Conservation (phyloP, 768 basidiomycete species). For the Suillus subaureus region DNA sequence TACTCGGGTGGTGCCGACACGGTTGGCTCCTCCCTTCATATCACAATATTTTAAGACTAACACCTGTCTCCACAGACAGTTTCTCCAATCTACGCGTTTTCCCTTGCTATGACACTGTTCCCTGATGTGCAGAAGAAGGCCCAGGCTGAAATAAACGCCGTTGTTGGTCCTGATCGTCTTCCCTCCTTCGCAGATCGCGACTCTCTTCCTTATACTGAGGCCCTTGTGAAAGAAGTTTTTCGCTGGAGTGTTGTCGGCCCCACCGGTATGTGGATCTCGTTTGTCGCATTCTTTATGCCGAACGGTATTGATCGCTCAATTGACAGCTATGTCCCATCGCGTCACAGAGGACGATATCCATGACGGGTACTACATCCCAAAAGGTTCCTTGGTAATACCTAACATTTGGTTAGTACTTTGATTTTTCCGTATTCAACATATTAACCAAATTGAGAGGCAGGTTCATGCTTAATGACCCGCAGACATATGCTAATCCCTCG, state of each 20-base stretch:
- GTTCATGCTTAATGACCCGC: conserved; percentile 34
- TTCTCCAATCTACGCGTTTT: conserved; percentile 60
- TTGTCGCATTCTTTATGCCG: conserved; percentile 47
- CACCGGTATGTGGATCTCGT: conserved; percentile 40
- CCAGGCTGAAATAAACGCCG: conserved; percentile 61
- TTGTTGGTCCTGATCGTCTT: conserved; percentile 60
- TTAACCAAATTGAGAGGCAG: conserved; percentile 15
- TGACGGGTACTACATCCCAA: conserved; percentile 62
- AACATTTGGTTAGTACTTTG: conserved; percentile 21
- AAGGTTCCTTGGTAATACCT: conserved; percentile 35
- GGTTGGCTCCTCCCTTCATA: conserved; percentile 22
- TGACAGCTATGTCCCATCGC: conserved; percentile 45
- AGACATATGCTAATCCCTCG: conserved; percentile 53
- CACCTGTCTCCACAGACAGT: conserved; percentile 49
- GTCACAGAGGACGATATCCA: conserved; percentile 61
- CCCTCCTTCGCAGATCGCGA: conserved; percentile 62
- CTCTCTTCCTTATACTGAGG: conserved; percentile 60
- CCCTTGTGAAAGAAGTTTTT: conserved; percentile 59
- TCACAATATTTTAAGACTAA: conserved; percentile 1
- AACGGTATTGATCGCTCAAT: conserved; percentile 8
- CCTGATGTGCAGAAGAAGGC: conserved; percentile 61
- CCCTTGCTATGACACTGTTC: conserved; percentile 60
- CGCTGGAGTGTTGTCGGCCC: conserved; percentile 46
- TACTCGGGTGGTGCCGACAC: conserved; percentile 58
- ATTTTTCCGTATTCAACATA: conserved; percentile 15